A percentile compares a stretch with the other conserved stretches of the same genome.
These are phyloP conservation scores for Talaromyces pinophilus DNA, from an alignment of 2,329 filamentous ascomycete genomes.

Conservation along the genomic window DNA sequence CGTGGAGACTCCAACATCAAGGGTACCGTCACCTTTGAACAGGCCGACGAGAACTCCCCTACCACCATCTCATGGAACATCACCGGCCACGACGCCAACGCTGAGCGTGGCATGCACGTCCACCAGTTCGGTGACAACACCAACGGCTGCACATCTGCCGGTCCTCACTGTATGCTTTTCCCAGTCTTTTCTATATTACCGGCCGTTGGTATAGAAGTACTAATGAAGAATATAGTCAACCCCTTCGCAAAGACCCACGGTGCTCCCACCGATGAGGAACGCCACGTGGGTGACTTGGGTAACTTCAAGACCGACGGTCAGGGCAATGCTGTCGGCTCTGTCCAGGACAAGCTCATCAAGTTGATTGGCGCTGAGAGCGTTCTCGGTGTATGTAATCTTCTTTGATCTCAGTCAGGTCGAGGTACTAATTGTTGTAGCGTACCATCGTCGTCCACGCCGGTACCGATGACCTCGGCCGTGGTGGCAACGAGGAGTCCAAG, in stretches of 20 bases:
- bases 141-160: slow-evolving; percentile 98
- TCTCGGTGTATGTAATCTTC: slow-evolving; percentile 69
- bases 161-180: slow-evolving; percentile 80
- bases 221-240: slow-evolving; percentile 69
- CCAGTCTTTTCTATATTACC: background rate
- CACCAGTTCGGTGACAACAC: slow-evolving; percentile 99
- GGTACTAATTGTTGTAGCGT: slow-evolving; percentile 57
- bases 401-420: background rate
- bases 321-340: slow-evolving; percentile 82
- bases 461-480: slow-evolving; percentile 95
- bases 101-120: slow-evolving; percentile 96
- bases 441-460: slow-evolving; percentile 93
- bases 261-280: slow-evolving; percentile 75
- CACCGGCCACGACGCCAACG: slow-evolving; percentile 87
- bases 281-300: slow-evolving; percentile 96
- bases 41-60: slow-evolving; percentile 75
- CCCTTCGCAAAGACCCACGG: slow-evolving; percentile 90
- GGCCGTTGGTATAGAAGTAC: no score
- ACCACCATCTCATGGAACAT: slow-evolving; percentile 94
- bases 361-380: slow-evolving; percentile 94
- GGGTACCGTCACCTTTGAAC: slow-evolving; percentile 94
- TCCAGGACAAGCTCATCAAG: slow-evolving; percentile 83
- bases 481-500: slow-evolving; percentile 88
- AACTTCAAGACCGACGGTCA: slow-evolving; percentile 95
- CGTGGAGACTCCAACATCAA: slow-evolving; percentile 96